Percentiles rank a stretch among this genome's conserved stretches.
phyloP scores from a whole-genome alignment of 768 basidiomycete genomes.

The Neoboletus brunneissimus region DNA sequence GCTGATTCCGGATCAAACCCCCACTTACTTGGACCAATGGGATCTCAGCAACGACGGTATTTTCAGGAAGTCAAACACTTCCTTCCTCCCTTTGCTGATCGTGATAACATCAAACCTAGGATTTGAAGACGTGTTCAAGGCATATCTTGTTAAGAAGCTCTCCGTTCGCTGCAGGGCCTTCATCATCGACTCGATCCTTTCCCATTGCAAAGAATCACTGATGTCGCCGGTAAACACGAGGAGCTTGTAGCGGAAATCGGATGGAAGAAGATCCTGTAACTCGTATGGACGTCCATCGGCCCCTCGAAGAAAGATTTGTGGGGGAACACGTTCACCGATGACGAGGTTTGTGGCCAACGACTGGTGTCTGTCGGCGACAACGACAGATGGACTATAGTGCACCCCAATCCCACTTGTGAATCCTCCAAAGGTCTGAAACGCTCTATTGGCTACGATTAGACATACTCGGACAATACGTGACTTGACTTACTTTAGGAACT shows the following conservation, averaged over 20 bases:
- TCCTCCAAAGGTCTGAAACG: conserved; percentile 44
- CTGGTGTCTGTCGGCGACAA: conserved; percentile 37
- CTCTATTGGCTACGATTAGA: conserved; percentile 27
- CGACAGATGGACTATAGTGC: conserved; percentile 43
- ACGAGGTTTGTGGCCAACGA: conserved; percentile 37
- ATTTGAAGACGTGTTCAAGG: conserved; percentile 19
- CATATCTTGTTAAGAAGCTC: conserved; percentile 29
- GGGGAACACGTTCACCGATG: conserved; percentile 51
- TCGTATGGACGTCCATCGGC: conserved; percentile 47
- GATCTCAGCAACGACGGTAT: conserved; percentile 34
- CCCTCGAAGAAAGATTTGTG: conserved; percentile 44
- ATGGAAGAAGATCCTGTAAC: conserved; percentile 47
- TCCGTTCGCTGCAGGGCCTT: conserved; percentile 24
- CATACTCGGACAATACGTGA: neutral
- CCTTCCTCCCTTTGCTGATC: conserved; percentile 32
- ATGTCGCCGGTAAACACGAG: conserved; percentile 45
- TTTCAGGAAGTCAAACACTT: conserved; percentile 29
- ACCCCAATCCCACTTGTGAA: conserved; percentile 51
- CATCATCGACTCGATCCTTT: conserved; percentile 27
- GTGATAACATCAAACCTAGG: conserved; percentile 32
- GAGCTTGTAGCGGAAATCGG: conserved; percentile 49
- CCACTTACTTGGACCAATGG: conserved; percentile 43
- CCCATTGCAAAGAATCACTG: conserved; percentile 15
- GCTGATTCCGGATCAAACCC: neutral
- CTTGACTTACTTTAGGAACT: conserved; percentile 42